phyloP scores from a whole-genome alignment of 768 basidiomycete genomes.

The Tubosaeta brunneosetosa region DNA sequence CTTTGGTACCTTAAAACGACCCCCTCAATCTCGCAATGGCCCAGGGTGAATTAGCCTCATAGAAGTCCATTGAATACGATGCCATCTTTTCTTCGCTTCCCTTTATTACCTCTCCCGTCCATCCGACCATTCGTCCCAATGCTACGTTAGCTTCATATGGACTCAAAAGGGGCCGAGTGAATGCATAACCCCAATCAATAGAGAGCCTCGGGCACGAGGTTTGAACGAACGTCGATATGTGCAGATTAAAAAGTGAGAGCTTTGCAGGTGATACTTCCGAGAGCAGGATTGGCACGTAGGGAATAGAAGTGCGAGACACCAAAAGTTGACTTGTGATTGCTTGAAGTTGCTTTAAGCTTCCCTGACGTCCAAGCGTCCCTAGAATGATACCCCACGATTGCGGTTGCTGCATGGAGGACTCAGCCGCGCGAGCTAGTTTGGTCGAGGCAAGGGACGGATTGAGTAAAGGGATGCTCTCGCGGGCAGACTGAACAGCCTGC shows the following conservation, averaged over 20 bases:
- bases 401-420: conserved; percentile 13
- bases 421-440: conserved; percentile 15
- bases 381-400: conserved; percentile 85
- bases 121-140: conserved; percentile 58
- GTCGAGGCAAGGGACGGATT: conserved; percentile 6
- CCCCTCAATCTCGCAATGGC: conserved; percentile 59
- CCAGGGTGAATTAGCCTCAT: conserved; percentile 76
- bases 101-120: conserved; percentile 46
- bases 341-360: conserved; percentile 85
- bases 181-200: conserved; percentile 99
- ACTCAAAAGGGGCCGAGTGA: conserved; percentile 79
- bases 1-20: conserved; percentile 30
- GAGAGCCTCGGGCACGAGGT: conserved; percentile 95
- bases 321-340: conserved; percentile 73
- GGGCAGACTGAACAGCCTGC: conserved; percentile 71
- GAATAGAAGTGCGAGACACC: conserved; percentile 49
- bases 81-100: conserved; percentile 14
- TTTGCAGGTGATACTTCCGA: conserved; percentile 98
- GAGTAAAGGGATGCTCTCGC: conserved; percentile 50
- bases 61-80: conserved; percentile 96
- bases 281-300: conserved; percentile 86
- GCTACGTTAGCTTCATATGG: conserved; percentile 93
- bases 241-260: conserved; percentile 72
- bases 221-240: conserved; percentile 88
- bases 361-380: conserved; percentile 93